Evolutionary conservation across 2,329 filamentous ascomycete genomes (phyloP), one percentile per base, ranked within the genome.

Genomic region (Aspergillus hortae): DNA sequence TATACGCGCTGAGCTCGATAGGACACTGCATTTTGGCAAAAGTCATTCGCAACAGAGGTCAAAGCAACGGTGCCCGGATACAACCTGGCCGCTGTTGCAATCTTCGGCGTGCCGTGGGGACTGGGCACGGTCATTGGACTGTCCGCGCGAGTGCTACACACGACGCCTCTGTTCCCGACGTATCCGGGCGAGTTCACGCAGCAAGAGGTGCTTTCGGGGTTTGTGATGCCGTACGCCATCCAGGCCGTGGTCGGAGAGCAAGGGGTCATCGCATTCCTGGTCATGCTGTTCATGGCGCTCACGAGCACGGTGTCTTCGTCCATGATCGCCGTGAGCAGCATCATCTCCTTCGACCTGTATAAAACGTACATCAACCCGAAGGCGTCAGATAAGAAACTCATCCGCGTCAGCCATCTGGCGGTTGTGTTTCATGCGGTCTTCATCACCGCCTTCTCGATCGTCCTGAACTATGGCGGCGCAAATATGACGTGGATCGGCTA

Each of bases 11-110:
- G 30, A 44, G 40, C 2, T 21, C 10, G 2, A 21, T 47, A 69
- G 63, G 74, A 80, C 55, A 80, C 77, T 4, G 77, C 73, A 1
- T 80, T 80, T 61, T 80, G 76, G 76, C 77, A 79, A 51, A 80
- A 80, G 62, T 74, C 73, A 0, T 80, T 80, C 54, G 76, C 76
- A 1, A 71, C 74, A 1, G 74, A 78, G 51, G 73, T 78, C 0
- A 66, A 71, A 11, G 70, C 77, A 1, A 77, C 75, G 0, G 77
- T 80, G 0, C 75, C 75, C 1, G 76, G 72, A 0, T 79, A 79
- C 52, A 73, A 74, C 23, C 68, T 79, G 4, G 75, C 71, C 1
- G 74, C 72, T 0, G 42, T 78, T 4, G 73, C 72, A 11, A 73
- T 77, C 27, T 74, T 79, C 46, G 75, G 71, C 2, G 73, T 80